Percentiles rank a stretch among this genome's conserved stretches.
Conservation (phyloP, 768 basidiomycete species). For the Sarcomyxa edulis region DNA sequence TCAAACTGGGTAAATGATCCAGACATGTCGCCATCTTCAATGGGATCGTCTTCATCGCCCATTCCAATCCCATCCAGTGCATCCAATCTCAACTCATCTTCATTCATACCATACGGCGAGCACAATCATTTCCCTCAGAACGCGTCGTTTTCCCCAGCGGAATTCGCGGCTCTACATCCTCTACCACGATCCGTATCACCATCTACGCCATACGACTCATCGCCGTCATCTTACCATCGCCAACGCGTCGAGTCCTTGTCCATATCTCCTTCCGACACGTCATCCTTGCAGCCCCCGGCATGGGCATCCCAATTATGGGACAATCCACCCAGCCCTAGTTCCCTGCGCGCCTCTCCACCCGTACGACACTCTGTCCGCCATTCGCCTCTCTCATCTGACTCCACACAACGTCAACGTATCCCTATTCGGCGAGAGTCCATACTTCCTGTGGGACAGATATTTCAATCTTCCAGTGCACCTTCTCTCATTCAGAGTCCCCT, state of each 20-base stretch:
- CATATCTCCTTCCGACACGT: slow-evolving; percentile 57
- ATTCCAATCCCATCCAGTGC: slow-evolving; percentile 54
- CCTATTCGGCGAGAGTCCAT: slow-evolving; percentile 40
- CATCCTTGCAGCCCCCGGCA: slow-evolving; percentile 49
- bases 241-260: too few relatives aligned
- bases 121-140: slow-evolving; percentile 42
- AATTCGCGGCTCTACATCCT: slow-evolving; percentile 56
- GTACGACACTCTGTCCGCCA: slow-evolving; percentile 40
- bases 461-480: slow-evolving; percentile 72
- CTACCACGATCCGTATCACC: slow-evolving; percentile 62
- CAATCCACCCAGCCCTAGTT: slow-evolving; percentile 36
- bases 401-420: slow-evolving; percentile 33
- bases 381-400: slow-evolving; percentile 40
- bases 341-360: slow-evolving; percentile 29
- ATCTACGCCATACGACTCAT: slow-evolving; percentile 48
- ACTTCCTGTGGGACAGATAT: slow-evolving; percentile 46
- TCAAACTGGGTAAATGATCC: slow-evolving; percentile 64
- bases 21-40: slow-evolving; percentile 23
- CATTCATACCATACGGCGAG: slow-evolving; percentile 45
- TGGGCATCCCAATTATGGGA: slow-evolving; percentile 73
- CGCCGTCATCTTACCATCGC: too few relatives aligned
- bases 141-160: slow-evolving; percentile 52
- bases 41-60: slow-evolving; percentile 40
- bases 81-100: slow-evolving; percentile 35
- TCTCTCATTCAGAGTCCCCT: slow-evolving; percentile 42